Evolutionary conservation across 805 yeast genomes (phyloP), one percentile per base, ranked within the genome.

Genomic region (Wickerhamomyces alni): DNA sequence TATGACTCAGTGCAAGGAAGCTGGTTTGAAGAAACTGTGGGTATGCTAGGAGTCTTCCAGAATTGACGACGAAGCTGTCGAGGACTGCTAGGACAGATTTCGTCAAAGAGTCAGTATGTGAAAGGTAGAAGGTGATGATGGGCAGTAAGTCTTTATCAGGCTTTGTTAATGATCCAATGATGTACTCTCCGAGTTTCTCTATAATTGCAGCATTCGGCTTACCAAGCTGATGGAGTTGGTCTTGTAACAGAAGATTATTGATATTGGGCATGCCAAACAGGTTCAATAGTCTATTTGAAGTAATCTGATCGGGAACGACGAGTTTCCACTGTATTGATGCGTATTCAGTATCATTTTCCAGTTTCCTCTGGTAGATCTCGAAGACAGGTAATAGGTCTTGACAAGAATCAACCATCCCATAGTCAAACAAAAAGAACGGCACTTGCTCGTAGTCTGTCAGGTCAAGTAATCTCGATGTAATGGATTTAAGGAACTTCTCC

Each of bases 1-100:
- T 48, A 6, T 43, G 33, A 16, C 42, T 35, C n/a, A 62, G 39
- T 4, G 41, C 45, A 1, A 19, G 30, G 57, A 50, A 3, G 48
- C 22, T 2, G 15, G n/a, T 21, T 4, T 40, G 25, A 5, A 55
- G 36, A 9, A 46, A 40, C 8, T 33, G 31, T 6, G 48, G 43
- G 1, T 40, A 22, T 9, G 26, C 12, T 2, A 40, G n/a, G 24
- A 43, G 43, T 1, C 24, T 24, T 4, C 16, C 10, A 3, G 52
- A 43, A 1, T 13, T 2, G 5, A 42, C 8, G 2, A 46, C 28
- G 31, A 50, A 36, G 19, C 22, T 38, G 25, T 50, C 52, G 16
- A 50, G 27, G 1, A 39, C 34, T 3, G 12, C 8, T 5, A 42
- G 15, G 1, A 12, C 17, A 3, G 36, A 2, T 24, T 37, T 48